Percentiles rank a stretch among this genome's conserved stretches.
phyloP scores from a whole-genome alignment of 768 basidiomycete genomes.

The Rhizopogon salebrosus region DNA sequence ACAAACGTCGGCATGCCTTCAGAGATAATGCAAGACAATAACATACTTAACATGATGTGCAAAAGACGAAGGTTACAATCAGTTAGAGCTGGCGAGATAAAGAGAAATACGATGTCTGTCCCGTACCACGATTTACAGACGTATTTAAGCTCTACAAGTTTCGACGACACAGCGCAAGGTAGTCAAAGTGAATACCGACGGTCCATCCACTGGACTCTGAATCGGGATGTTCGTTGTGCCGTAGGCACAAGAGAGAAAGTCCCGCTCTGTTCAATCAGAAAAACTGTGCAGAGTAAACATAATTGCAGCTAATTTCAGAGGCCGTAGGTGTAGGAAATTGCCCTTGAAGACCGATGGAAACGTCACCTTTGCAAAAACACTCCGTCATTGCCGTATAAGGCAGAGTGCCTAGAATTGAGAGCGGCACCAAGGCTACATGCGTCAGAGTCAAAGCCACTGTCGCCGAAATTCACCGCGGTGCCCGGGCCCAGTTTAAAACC shows the following conservation, averaged over 20 bases:
- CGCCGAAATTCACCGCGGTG: neutral
- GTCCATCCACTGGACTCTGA: neutral
- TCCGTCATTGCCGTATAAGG: neutral
- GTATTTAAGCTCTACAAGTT: constrained; percentile 16
- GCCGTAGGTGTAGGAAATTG: neutral
- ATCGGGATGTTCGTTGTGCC: neutral
- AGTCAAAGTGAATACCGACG: constrained; percentile 1
- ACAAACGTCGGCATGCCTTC: constrained; percentile 6
- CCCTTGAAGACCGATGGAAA: neutral
- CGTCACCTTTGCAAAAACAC: neutral
- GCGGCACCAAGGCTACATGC: neutral
- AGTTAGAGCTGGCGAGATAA: neutral
- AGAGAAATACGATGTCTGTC: neutral
- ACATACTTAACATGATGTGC: constrained; percentile 7
- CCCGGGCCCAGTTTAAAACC: neutral
- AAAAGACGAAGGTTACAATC: neutral
- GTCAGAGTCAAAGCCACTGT: no score
- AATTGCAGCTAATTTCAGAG: neutral
- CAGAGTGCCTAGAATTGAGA: neutral
- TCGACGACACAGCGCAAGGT: neutral
- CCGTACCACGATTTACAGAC: neutral
- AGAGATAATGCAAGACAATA: neutral
- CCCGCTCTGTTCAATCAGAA: constrained; percentile 1
- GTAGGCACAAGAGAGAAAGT: neutral
- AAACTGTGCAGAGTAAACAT: neutral